Evolutionary conservation across 2,329 filamentous ascomycete genomes (phyloP), one percentile per base, ranked within the genome.

Genomic region (Scortechinia acanthostroma): DNA sequence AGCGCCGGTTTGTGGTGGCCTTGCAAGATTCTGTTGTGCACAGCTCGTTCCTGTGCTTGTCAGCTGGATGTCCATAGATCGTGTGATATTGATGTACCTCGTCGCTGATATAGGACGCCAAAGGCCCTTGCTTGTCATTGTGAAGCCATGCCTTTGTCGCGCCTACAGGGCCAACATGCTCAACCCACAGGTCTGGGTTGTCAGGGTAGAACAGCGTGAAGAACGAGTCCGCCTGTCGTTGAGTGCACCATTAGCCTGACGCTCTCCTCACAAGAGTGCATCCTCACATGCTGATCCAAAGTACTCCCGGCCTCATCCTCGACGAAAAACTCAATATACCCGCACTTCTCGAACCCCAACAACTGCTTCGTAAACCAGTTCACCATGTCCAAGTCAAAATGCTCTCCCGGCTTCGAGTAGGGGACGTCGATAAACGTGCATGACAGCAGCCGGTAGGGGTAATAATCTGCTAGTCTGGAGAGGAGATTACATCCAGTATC

Each of bases 341-440:
- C 25, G n/a, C 10, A 30, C 25, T 30, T 48, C 43, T 60, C 59
- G 1, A 51, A 56, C 0, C 60, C 60, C 0, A 61, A 30, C 1
- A 47, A 14, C 4, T 54, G 44, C 23, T 53, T 58, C 15, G 61
- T 64, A 55, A 60, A 54, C 2, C 44, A 35, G 22, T 63, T 63
- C 42, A 64, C 57, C 33, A 45, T 45, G 15, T 60, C 52, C 1
- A 61, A 47, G 16, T 63, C 49, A 23, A 64, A 63, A 0, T 48
- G 51, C 1, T 52, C 54, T 1, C 55, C 59, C 0, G 59, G 49
- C 14, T 42, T 53, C 0, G 58, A 53, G 0, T 60, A 58, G 0
- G 60, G 59, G 1, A 62, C 60, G 1, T 57, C 47, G 1, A 64
- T 47, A 43, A 64, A 63, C 0, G 57, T 47, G 10, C 60, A 37